Evolutionary conservation across 164 flowering plant species (phyloP).

Genomic region (Tinospora cordifolia): DNA sequence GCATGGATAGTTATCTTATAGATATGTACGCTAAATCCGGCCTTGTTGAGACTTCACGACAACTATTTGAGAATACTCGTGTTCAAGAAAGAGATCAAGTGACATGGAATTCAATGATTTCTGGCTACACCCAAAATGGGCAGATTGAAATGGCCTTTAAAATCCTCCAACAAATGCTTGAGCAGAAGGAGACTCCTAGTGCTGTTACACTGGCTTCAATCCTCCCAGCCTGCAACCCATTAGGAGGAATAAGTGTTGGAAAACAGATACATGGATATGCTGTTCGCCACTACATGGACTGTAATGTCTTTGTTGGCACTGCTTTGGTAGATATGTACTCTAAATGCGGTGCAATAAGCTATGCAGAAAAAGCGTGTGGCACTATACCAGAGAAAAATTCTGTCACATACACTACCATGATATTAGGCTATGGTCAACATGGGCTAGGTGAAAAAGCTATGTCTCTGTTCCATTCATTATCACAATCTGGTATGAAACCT

Average conservation of each 20-base stretch:
- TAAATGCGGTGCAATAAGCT: constrained; percentile 50
- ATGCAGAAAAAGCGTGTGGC: constrained; percentile 51
- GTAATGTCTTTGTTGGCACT: constrained; percentile 64
- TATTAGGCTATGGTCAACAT: constrained; percentile 78
- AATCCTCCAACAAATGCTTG: constrained; percentile 49
- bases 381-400: constrained; percentile 45
- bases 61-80: constrained; percentile 32
- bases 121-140: constrained; percentile 68
- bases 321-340: constrained; percentile 86
- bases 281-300: constrained; percentile 46
- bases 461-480: constrained; percentile 49
- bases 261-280: constrained; percentile 72
- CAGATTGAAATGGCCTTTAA: constrained; percentile 42
- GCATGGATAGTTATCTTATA: constrained; percentile 74
- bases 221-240: constrained; percentile 60
- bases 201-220: constrained; percentile 68
- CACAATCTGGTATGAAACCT: constrained; percentile 39
- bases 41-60: constrained; percentile 33
- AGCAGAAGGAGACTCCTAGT: constrained; percentile 45
- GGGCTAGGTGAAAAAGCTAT: constrained; percentile 73
- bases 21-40: constrained; percentile 95
- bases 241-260: constrained; percentile 48
- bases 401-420: constrained; percentile 80
- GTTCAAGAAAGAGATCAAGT: constrained; percentile 51
- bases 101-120: constrained; percentile 85